phyloP scores from a whole-genome alignment of 495 filamentous ascomycete genomes.

The Hyaloscypha hepaticicola region DNA sequence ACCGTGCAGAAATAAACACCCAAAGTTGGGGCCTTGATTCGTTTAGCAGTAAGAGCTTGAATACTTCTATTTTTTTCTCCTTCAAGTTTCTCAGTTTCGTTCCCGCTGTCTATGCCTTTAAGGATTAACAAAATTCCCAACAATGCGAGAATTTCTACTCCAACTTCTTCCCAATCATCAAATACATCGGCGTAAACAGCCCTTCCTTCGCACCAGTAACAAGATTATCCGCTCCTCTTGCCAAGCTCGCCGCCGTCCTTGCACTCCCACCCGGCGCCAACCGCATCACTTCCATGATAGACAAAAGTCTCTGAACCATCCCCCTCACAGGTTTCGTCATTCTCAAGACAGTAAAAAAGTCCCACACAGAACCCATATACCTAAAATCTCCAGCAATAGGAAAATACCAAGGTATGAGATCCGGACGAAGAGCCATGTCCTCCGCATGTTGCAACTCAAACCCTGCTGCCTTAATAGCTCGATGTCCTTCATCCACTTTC shows the following conservation, averaged over 20 bases:
- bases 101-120: no score
- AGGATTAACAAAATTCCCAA: no score
- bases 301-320: constrained; percentile 74
- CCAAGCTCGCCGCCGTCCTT: constrained; percentile 93
- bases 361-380: constrained; percentile 74
- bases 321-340: constrained; percentile 86
- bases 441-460: constrained; percentile 83
- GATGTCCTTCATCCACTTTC: constrained; percentile 76
- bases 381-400: constrained; percentile 75
- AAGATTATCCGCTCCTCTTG: constrained; percentile 76
- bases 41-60: no score
- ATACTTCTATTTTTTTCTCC: no score
- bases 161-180: constrained; percentile 95
- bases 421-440: constrained; percentile 79
- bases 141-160: no score
- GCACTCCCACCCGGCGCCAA: constrained; percentile 80
- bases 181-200: constrained; percentile 97
- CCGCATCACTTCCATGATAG: constrained; percentile 68
- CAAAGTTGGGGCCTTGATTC: no score
- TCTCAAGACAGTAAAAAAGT: constrained; percentile 80
- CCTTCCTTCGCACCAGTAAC: constrained; percentile 88
- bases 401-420: constrained; percentile 90
- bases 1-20: no score
- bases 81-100: no score
- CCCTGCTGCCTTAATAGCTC: constrained; percentile 82